These are phyloP conservation scores for Notholithocarpus densiflorus DNA, from an alignment of 306 rosid species.

Conservation along the genomic window DNA sequence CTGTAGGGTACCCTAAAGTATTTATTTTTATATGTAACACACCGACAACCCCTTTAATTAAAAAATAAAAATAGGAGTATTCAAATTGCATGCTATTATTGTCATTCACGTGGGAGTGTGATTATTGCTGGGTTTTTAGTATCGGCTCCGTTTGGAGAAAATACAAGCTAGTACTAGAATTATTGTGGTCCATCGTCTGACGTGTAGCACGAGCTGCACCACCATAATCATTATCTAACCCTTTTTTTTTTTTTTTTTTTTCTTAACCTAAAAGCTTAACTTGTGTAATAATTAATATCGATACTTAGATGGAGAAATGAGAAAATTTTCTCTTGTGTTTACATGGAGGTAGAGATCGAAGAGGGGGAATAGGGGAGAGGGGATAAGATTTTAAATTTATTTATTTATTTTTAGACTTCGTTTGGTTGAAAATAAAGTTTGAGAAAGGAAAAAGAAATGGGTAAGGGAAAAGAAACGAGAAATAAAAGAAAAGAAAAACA, in stretches of 20 bases:
- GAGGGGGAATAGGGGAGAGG: too few relatives aligned
- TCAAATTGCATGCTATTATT: slow-evolving; percentile 25
- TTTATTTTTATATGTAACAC: background rate
- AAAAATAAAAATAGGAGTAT: slow-evolving; percentile 9
- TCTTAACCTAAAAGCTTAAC: background rate
- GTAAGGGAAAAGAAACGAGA: too few relatives aligned
- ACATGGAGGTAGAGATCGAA: too few relatives aligned
- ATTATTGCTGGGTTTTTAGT: slow-evolving; percentile 27
- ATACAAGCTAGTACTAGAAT: background rate
- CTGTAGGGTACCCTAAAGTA: too few relatives aligned
- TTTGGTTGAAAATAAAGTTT: too few relatives aligned
- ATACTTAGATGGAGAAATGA: background rate
- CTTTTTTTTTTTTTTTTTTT: background rate
- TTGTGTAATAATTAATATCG: background rate
- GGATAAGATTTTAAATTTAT: too few relatives aligned
- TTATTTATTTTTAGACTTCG: too few relatives aligned
- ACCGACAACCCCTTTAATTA: slow-evolving; percentile 37
- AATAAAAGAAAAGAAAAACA: too few relatives aligned
- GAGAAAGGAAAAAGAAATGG: too few relatives aligned
- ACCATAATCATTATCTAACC: slow-evolving; percentile 19
- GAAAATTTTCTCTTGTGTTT: background rate
- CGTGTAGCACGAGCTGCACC: background rate
- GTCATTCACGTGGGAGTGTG: slow-evolving; percentile 41
- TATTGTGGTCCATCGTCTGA: slow-evolving; percentile 25
- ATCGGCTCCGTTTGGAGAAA: background rate